A percentile compares a stretch with the other conserved stretches of the same genome.
phyloP scores from a whole-genome alignment of 495 filamentous ascomycete species.

The Hypomontagnella monticulosa region DNA sequence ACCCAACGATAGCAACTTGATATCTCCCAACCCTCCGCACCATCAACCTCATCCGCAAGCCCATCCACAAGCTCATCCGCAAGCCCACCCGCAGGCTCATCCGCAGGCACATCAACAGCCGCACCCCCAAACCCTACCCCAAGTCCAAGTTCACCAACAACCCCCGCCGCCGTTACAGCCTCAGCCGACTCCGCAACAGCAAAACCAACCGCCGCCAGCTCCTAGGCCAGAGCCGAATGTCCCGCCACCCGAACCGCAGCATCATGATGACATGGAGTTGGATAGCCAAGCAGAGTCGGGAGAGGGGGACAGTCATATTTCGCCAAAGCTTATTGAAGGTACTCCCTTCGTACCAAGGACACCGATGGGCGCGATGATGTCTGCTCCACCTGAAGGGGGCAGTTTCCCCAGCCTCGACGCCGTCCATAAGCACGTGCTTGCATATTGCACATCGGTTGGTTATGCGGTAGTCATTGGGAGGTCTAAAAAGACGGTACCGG shows the following conservation, averaged over 20 bases:
- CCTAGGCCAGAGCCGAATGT: slow-evolving; percentile 50
- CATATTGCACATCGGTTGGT: slow-evolving; percentile 64
- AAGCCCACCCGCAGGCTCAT: slow-evolving; percentile 47
- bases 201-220: slow-evolving; percentile 39
- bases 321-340: slow-evolving; percentile 55
- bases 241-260: slow-evolving; percentile 47
- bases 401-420: slow-evolving; percentile 64
- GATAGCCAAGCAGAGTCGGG: slow-evolving; percentile 51
- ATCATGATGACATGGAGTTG: slow-evolving; percentile 57
- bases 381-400: slow-evolving; percentile 63
- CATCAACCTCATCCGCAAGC: slow-evolving; percentile 47
- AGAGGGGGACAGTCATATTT: slow-evolving; percentile 52
- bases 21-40: slow-evolving; percentile 44
- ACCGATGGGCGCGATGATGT: slow-evolving; percentile 61
- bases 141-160: slow-evolving; percentile 56
- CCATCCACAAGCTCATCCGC: slow-evolving; percentile 55
- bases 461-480: slow-evolving; percentile 67
- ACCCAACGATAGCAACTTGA: slow-evolving; percentile 43
- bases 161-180: slow-evolving; percentile 40
- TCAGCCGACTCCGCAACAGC: slow-evolving; percentile 43
- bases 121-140: slow-evolving; percentile 54
- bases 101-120: slow-evolving; percentile 50
- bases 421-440: slow-evolving; percentile 61
- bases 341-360: slow-evolving; percentile 55
- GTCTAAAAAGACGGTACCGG: slow-evolving; percentile 66